phyloP scores from a whole-genome alignment of 2,329 filamentous ascomycete species.

The Chaetomiaceae sp. region DNA sequence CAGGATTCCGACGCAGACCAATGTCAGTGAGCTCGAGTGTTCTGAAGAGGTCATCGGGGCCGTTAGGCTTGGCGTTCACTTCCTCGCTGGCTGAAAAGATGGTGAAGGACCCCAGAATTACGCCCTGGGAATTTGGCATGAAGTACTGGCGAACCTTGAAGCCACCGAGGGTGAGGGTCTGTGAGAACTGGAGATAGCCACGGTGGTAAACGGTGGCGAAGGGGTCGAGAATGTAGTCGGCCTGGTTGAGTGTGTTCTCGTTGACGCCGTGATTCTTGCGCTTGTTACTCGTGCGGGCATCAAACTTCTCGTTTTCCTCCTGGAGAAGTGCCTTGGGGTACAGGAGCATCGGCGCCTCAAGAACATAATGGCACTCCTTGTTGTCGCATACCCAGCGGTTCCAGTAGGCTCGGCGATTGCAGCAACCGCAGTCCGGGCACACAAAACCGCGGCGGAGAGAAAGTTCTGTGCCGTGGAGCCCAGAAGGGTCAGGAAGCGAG shows the following conservation, averaged over 20 bases:
- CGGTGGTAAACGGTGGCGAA: conserved; percentile 16
- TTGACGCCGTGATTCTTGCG: conserved; percentile 16
- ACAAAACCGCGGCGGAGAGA: conserved; percentile 59
- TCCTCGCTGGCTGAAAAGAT: conserved; percentile 53
- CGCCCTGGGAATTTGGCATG: conserved; percentile 40
- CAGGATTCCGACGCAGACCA: conserved; percentile 41
- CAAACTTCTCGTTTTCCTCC: conserved; percentile 22
- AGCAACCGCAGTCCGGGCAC: conserved; percentile 59
- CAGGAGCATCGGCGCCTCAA: conserved; percentile 38
- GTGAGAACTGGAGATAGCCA: conserved; percentile 5
- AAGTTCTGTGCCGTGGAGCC: conserved; percentile 42
- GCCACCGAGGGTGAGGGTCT: conserved; percentile 16
- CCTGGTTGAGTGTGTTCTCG: not conserved
- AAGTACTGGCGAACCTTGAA: conserved; percentile 37
- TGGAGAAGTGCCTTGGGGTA: conserved; percentile 15
- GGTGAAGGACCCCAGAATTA: conserved; percentile 45
- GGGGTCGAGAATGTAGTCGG: not conserved
- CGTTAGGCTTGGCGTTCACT: conserved; percentile 47
- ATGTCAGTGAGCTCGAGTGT: conserved; percentile 42
- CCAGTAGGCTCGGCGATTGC: conserved; percentile 58
- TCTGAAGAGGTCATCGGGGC: conserved; percentile 58
- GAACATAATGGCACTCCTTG: conserved; percentile 29
- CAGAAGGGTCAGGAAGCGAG: conserved; percentile 32
- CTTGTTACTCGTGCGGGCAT: conserved; percentile 10
- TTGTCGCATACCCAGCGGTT: conserved; percentile 56